These are phyloP conservation scores for Paradendryphiella salina DNA, from an alignment of 2,329 filamentous ascomycete genomes.

Conservation along the genomic window DNA sequence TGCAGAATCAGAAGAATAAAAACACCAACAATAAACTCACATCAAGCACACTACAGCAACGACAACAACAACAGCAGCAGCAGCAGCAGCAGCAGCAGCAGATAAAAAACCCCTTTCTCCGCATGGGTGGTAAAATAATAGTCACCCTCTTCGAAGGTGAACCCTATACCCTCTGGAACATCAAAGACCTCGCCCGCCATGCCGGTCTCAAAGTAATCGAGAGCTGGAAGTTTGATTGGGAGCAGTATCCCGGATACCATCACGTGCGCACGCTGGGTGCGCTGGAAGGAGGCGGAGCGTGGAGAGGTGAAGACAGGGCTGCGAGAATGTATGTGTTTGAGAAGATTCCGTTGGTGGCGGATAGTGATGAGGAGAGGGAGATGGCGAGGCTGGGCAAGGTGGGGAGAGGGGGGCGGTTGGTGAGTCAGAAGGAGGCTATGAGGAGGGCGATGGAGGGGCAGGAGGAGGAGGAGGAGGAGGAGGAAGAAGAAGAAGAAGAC, in stretches of 20 bases:
- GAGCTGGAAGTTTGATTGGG: conserved; percentile 70
- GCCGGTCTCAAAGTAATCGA: conserved; percentile 68
- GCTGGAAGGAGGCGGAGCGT: conserved; percentile 51
- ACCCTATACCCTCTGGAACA: conserved; percentile 95
- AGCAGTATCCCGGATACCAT: conserved; percentile 71
- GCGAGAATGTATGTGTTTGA: conserved; percentile 54
- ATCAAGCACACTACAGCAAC: too few relatives aligned
- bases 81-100: background rate
- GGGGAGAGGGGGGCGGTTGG: conserved; percentile 15
- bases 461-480: conserved; percentile 8
- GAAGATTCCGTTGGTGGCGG: conserved; percentile 38
- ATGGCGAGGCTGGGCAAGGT: conserved; percentile 19
- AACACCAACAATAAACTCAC: background rate
- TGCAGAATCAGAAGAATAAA: conserved; percentile 14
- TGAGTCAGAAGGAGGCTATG: conserved; percentile 12
- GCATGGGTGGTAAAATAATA: conserved; percentile 63
- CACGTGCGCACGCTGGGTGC: conserved; percentile 74
- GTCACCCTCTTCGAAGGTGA: conserved; percentile 91
- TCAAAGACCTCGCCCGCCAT: conserved; percentile 82
- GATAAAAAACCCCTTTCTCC: conserved; percentile 49
- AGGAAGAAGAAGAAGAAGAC: background rate
- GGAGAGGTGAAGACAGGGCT: conserved; percentile 55
- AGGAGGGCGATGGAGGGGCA: conserved; percentile 25
- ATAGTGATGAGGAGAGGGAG: conserved; percentile 30
- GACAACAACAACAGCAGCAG: too few relatives aligned